Evolutionary conservation across 2,329 filamentous ascomycete genomes (phyloP).

Genomic region (Fusarium staphyleae): DNA sequence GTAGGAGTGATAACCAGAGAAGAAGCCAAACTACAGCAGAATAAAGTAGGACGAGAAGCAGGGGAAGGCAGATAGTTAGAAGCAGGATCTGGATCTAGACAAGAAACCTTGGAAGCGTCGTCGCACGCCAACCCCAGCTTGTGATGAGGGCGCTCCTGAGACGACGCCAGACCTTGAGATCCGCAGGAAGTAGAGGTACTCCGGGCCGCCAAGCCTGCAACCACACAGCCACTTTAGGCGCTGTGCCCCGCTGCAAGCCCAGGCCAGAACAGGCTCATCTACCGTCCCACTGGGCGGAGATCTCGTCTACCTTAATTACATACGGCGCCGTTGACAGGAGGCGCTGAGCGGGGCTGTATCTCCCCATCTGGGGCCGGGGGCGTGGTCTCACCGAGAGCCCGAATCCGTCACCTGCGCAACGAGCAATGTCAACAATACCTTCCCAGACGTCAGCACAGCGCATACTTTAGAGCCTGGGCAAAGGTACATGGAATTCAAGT

Average conservation of each 20-base stretch:
- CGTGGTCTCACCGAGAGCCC: constrained; percentile 17
- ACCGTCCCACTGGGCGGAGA: constrained; percentile 19
- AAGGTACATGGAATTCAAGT: not conserved
- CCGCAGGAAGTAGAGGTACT: constrained; percentile 18
- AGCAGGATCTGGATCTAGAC: constrained; percentile 9
- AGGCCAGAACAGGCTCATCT: constrained; percentile 11
- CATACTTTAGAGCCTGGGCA: not conserved
- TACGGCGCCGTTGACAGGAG: not conserved
- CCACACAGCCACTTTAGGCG: constrained; percentile 13
- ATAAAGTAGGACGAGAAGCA: constrained; percentile 1
- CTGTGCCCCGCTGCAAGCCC: constrained; percentile 22
- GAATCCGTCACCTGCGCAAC: constrained; percentile 28
- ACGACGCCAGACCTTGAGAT: constrained; percentile 1
- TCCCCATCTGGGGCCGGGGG: not conserved
- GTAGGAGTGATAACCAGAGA: not conserved
- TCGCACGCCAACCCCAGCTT: constrained; percentile 25
- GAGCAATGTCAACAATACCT: constrained; percentile 13
- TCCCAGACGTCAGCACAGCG: constrained; percentile 14
- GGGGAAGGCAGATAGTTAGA: constrained; percentile 5
- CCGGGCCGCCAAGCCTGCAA: not conserved
- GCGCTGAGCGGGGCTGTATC: constrained; percentile 1
- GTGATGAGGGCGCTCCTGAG: constrained; percentile 34
- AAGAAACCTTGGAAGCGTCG: constrained; percentile 35
- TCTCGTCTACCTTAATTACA: constrained; percentile 6
- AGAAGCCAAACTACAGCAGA: constrained; percentile 1